Evolutionary conservation across 1,284 basidiomycete species (phyloP).

Genomic region (Trichosporon asahii): DNA sequence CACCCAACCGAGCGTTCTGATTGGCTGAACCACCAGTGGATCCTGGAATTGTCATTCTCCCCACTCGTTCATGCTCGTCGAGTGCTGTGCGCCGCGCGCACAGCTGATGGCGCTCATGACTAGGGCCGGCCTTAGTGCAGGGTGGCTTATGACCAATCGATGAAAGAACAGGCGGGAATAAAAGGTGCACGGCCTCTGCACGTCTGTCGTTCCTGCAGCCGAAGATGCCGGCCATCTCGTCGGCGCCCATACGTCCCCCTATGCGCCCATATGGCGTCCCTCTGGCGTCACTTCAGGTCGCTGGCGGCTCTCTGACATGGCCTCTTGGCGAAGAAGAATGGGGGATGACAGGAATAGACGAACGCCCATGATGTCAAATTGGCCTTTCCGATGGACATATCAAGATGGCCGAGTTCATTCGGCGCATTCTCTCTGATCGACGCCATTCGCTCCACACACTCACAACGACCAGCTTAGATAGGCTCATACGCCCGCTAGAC

Average conservation of each 20-base stretch:
- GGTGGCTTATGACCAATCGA: background rate
- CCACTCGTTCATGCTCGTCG: background rate
- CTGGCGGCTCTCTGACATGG: too few relatives aligned
- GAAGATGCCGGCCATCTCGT: background rate
- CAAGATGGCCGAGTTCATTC: background rate
- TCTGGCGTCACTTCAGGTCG: too few relatives aligned
- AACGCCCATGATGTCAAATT: background rate
- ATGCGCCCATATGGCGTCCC: background rate
- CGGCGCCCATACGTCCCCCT: background rate
- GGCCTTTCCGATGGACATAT: background rate
- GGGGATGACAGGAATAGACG: background rate
- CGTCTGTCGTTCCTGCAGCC: background rate
- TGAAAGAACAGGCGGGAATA: background rate
- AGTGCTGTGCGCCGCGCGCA: background rate
- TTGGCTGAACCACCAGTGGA: background rate
- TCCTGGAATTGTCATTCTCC: constrained; percentile 1
- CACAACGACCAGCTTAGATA: background rate
- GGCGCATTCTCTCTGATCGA: background rate
- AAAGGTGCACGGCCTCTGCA: background rate
- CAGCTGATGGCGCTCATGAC: background rate
- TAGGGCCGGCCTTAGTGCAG: background rate
- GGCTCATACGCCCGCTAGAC: background rate
- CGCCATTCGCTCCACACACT: background rate
- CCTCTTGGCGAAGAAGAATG: too few relatives aligned
- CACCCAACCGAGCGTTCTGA: background rate